phyloP scores from a whole-genome alignment of 768 basidiomycete genomes.

The Tylopilus plumbeoviolaceoides region DNA sequence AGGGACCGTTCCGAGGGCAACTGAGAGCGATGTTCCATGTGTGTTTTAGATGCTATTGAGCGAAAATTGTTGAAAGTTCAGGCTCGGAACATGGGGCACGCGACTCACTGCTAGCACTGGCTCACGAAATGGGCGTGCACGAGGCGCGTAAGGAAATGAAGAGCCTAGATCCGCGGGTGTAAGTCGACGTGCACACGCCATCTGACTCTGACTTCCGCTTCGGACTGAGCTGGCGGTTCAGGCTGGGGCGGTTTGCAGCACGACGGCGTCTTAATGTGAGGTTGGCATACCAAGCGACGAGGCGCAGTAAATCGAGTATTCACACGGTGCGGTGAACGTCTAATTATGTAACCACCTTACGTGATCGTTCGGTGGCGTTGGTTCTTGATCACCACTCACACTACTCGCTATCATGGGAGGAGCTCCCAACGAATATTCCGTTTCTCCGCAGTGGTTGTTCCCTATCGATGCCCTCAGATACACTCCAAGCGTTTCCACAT shows the following conservation, averaged over 20 bases:
- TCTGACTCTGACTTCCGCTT: slow-evolving; percentile 15
- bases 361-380: slow-evolving; percentile 25
- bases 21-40: background rate
- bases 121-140: slow-evolving; percentile 14
- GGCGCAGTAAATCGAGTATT: background rate
- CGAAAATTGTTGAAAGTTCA: background rate
- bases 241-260: background rate
- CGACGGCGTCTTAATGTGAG: background rate
- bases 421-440: slow-evolving; percentile 22
- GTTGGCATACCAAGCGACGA: slow-evolving; percentile 1
- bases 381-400: slow-evolving; percentile 5
- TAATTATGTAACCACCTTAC: slow-evolving; percentile 15
- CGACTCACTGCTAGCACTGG: slow-evolving; percentile 5
- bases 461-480: slow-evolving; percentile 50
- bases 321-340: background rate
- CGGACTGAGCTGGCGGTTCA: slow-evolving; percentile 17
- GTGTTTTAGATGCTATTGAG: background rate
- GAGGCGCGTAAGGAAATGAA: slow-evolving; percentile 25
- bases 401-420: slow-evolving; percentile 18
- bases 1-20: background rate
- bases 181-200: slow-evolving; percentile 16
- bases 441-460: slow-evolving; percentile 68
- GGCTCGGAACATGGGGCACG: background rate
- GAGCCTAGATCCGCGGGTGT: slow-evolving; percentile 31
- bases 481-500: slow-evolving; percentile 53